A percentile compares a stretch with the other conserved stretches of the same genome.
These are phyloP conservation scores for Acanthamoeba sp. DNA, from an alignment of 208 protist genomes.

Conservation along the genomic window DNA sequence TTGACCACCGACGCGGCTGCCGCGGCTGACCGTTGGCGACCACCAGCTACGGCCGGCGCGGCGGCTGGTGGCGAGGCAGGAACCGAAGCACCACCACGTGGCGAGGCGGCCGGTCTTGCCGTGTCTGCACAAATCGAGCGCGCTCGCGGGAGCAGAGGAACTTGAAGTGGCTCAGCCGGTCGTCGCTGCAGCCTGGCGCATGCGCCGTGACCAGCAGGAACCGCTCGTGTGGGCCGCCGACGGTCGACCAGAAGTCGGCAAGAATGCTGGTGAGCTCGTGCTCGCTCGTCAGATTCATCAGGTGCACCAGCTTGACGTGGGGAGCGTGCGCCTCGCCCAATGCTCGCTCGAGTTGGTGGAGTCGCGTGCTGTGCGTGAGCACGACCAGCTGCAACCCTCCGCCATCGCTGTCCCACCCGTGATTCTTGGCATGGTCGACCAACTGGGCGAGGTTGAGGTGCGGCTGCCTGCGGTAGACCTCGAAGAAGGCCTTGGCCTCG, in stretches of 20 bases:
- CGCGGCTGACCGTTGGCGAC: background rate
- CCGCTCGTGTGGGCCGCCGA: too few relatives aligned
- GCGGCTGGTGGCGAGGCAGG: constrained; percentile 8
- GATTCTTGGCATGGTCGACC: background rate
- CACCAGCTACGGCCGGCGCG: background rate
- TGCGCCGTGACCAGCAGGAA: constrained; percentile 24
- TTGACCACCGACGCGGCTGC: background rate
- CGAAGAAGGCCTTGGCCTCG: background rate
- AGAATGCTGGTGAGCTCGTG: constrained; percentile 37
- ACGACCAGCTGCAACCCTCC: constrained; percentile 41
- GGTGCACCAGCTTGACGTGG: constrained; percentile 22
- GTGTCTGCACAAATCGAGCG: background rate
- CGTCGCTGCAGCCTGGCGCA: background rate
- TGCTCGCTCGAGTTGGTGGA: constrained; percentile 12
- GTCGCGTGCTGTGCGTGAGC: constrained; percentile 40
- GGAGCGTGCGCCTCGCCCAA: background rate
- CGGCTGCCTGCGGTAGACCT: constrained; percentile 42
- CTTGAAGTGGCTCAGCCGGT: constrained; percentile 69
- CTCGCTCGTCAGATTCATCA: constrained; percentile 52
- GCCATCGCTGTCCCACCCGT: constrained; percentile 2
- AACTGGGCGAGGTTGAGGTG: constrained; percentile 24
- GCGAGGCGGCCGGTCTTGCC: background rate
- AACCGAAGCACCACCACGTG: background rate
- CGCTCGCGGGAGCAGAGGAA: constrained; percentile 50
- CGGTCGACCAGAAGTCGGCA: constrained; percentile 18